phyloP scores from a whole-genome alignment of 2,329 filamentous ascomycete species.

The Trichoderma atrobrunneum region DNA sequence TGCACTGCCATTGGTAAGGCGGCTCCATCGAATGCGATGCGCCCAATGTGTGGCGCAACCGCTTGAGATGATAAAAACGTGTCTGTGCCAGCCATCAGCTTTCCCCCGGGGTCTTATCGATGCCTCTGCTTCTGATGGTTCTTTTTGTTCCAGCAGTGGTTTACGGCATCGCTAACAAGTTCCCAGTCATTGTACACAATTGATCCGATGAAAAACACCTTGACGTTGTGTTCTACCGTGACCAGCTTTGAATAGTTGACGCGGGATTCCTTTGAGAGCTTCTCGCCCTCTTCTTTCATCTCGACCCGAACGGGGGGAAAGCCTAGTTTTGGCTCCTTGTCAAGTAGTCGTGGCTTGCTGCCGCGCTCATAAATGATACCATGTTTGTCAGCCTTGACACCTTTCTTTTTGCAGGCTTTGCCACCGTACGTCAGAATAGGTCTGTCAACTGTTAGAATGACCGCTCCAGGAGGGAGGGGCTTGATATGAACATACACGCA shows the following conservation, averaged over 20 bases:
- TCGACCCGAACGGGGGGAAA: constrained; percentile 46
- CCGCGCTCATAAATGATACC: constrained; percentile 48
- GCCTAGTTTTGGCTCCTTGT: constrained; percentile 47
- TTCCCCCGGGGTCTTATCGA: constrained; percentile 8
- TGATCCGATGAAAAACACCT: constrained; percentile 55
- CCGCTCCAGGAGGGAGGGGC: neutral
- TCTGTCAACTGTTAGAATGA: constrained; percentile 31
- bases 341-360: constrained; percentile 33
- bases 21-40: constrained; percentile 17
- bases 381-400: constrained; percentile 51
- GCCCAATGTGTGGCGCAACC: constrained; percentile 10
- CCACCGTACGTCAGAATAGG: constrained; percentile 56
- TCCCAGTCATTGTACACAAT: constrained; percentile 41
- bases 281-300: constrained; percentile 44
- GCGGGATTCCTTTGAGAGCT: constrained; percentile 49
- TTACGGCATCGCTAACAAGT: constrained; percentile 44
- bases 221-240: constrained; percentile 57
- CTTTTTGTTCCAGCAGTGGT: constrained; percentile 50
- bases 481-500: constrained; percentile 47
- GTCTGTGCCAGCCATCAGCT: constrained; percentile 15
- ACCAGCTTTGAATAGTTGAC: constrained; percentile 57
- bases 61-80: constrained; percentile 18
- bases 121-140: constrained; percentile 34
- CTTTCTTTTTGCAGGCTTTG: constrained; percentile 51
- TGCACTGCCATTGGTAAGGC: constrained; percentile 19